Percentiles rank a stretch among this genome's conserved stretches.
Conservation (phyloP, 2,329 filamentous ascomycete genomes). For the Penicillium sp. region DNA sequence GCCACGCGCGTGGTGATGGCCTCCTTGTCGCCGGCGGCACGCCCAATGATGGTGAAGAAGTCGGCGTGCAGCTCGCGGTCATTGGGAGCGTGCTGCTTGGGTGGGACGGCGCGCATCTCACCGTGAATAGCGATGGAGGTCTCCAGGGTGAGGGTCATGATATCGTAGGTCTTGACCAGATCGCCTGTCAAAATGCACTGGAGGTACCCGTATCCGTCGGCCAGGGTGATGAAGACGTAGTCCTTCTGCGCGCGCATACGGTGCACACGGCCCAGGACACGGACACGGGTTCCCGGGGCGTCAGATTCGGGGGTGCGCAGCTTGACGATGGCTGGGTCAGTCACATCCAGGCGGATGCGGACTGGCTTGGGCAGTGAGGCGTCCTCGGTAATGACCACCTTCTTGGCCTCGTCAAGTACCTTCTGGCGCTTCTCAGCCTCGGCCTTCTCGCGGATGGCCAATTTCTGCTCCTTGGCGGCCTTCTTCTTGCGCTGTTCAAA, state of each 20-base stretch:
- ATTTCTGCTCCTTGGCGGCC: constrained; percentile 73
- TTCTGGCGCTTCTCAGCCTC: constrained; percentile 69
- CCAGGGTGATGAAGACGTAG: constrained; percentile 81
- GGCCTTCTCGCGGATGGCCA: constrained; percentile 70
- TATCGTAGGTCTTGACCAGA: constrained; percentile 89
- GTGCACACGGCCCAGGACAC: constrained; percentile 81
- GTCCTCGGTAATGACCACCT: constrained; percentile 71
- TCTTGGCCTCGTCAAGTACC: constrained; percentile 80
- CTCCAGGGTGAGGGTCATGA: constrained; percentile 79
- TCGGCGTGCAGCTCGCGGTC: constrained; percentile 88
- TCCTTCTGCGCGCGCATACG: constrained; percentile 79
- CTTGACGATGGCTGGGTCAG: constrained; percentile 60
- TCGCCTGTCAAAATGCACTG: constrained; percentile 82
- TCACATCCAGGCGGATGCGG: constrained; percentile 74
- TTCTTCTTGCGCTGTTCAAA: constrained; percentile 82
- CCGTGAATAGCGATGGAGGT: constrained; percentile 84
- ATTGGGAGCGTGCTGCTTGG: constrained; percentile 75
- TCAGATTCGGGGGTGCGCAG: constrained; percentile 58
- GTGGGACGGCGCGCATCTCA: constrained; percentile 79
- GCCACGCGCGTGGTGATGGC: constrained; percentile 84
- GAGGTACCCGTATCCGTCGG: constrained; percentile 80
- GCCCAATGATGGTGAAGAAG: constrained; percentile 78
- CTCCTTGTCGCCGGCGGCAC: constrained; percentile 82
- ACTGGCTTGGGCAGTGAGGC: constrained; percentile 69
- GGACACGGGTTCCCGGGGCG: constrained; percentile 70